Evolutionary conservation across 1,284 basidiomycete species (phyloP), one percentile per base, ranked within the genome.

Genomic region (Golubevia pallescens): DNA sequence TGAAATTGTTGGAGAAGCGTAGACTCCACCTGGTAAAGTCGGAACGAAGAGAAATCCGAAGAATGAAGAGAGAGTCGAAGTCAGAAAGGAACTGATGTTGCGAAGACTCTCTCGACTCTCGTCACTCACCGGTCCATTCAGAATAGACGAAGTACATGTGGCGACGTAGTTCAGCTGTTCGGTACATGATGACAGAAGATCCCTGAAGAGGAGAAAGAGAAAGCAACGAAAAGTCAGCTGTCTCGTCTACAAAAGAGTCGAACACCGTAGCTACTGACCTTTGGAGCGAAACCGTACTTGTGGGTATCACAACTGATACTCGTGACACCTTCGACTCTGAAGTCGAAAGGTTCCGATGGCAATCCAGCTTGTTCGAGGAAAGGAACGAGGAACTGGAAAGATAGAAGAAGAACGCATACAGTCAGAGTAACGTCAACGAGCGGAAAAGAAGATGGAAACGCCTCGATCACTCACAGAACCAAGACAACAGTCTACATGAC

Each of bases 261-360:
- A 54, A 54, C 23, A 23, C 53, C 81, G 51, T n/a, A n/a, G n/a
- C n/a, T n/a, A 80, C 60, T 59, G 16, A 24, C 59, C 56, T 84
- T 84, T 32, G 81, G 81, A 1, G 80, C 82, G 60, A 85, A 85
- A 21, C 82, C 82, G 61, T 85, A 85, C 74, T 85, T 85, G 74
- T 85, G 82, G 42, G 82, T 85, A 61, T 85, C 82, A 65, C 82
- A 85, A 28, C 69, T 73, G 67, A 85, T 85, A 23, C 61, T 66
- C 7, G 82, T 85, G 2, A 85, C 82, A 38, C 82, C 82, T 13
- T 80, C 79, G 6, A 85, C 64, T 5, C 82, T 63, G 71, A 85
- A 85, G 58, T 85, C 82, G 51, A 85, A 85, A 7, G 80, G 82
- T 60, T 78, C 79, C 4, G 70, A 63, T 8, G 77, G 68, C 14